These are phyloP conservation scores for Gracilaria caudata DNA, from an alignment of 23 red algal species.

Conservation along the genomic window DNA sequence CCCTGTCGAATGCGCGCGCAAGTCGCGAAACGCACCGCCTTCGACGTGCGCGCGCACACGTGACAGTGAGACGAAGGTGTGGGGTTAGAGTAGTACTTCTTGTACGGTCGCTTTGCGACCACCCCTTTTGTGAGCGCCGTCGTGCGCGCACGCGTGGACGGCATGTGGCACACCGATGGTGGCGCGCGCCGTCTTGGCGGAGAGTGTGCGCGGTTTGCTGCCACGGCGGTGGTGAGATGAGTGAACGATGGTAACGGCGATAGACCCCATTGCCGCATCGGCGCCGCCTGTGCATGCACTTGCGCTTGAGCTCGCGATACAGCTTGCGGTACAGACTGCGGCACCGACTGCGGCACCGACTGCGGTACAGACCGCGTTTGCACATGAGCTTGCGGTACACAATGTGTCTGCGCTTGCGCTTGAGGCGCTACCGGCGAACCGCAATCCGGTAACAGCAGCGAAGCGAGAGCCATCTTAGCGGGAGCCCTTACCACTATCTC, in stretches of 20 bases:
- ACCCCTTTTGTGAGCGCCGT: background rate
- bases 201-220: background rate
- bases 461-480: too few species aligned
- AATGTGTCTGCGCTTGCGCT: too few species aligned
- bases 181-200: background rate
- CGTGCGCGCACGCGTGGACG: background rate
- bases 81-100: slow-evolving; percentile 68
- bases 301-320: too few species aligned
- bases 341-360: background rate
- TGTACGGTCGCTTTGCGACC: slow-evolving; percentile 30
- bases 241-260: background rate
- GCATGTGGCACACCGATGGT: background rate
- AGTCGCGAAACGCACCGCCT: slow-evolving; percentile 68
- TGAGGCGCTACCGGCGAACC: too few species aligned
- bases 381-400: too few species aligned
- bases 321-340: too few species aligned
- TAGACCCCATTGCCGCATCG: too few species aligned
- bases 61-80: slow-evolving; percentile 67
- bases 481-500: too few species aligned
- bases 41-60: slow-evolving; percentile 69
- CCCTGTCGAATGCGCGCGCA: slow-evolving; percentile 54
- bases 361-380: background rate
- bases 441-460: too few species aligned
- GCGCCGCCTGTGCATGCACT: too few species aligned
- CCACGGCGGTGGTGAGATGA: background rate